These are phyloP conservation scores for Limonium bicolor DNA, from an alignment of 148 eudicot species.

Conservation along the genomic window DNA sequence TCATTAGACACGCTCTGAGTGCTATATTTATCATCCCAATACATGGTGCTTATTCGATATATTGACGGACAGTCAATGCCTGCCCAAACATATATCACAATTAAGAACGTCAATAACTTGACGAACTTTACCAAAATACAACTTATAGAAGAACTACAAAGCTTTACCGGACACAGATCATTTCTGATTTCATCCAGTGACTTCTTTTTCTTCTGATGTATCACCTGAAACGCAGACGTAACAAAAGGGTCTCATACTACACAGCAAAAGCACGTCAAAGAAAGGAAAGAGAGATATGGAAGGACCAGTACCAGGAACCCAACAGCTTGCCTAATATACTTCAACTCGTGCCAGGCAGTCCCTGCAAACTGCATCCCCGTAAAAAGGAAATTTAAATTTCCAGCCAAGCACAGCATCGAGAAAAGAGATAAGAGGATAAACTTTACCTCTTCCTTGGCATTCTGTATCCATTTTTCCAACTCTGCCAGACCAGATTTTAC, in stretches of 20 bases:
- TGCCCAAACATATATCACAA: slow-evolving; percentile 13
- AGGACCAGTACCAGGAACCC: slow-evolving; percentile 71
- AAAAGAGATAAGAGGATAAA: neutral
- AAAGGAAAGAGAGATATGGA: neutral
- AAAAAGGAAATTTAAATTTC: neutral
- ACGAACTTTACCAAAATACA: neutral
- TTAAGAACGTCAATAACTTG: slow-evolving; percentile 19
- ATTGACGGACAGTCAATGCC: slow-evolving; percentile 94
- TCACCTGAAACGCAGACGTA: slow-evolving; percentile 56
- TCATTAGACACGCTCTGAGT: slow-evolving; percentile 98
- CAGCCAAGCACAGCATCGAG: too few species aligned
- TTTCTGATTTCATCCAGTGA: slow-evolving; percentile 86
- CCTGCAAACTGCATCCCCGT: slow-evolving; percentile 65
- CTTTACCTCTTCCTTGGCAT: slow-evolving; percentile 75
- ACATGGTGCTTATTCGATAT: slow-evolving; percentile 98
- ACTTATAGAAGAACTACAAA: slow-evolving; percentile 10
- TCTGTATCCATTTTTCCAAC: slow-evolving; percentile 85
- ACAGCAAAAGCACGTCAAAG: neutral
- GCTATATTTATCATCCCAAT: slow-evolving; percentile 99
- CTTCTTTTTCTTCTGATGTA: slow-evolving; percentile 95
- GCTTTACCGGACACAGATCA: slow-evolving; percentile 98
- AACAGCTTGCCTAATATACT: slow-evolving; percentile 95
- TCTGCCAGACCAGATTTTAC: slow-evolving; percentile 97
- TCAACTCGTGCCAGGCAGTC: slow-evolving; percentile 97
- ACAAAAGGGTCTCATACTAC: neutral